Percentiles rank a stretch among this genome's conserved stretches.
Evolutionary conservation across 2,329 filamentous ascomycete genomes (phyloP).

Genomic region (Aureobasidium sp.): DNA sequence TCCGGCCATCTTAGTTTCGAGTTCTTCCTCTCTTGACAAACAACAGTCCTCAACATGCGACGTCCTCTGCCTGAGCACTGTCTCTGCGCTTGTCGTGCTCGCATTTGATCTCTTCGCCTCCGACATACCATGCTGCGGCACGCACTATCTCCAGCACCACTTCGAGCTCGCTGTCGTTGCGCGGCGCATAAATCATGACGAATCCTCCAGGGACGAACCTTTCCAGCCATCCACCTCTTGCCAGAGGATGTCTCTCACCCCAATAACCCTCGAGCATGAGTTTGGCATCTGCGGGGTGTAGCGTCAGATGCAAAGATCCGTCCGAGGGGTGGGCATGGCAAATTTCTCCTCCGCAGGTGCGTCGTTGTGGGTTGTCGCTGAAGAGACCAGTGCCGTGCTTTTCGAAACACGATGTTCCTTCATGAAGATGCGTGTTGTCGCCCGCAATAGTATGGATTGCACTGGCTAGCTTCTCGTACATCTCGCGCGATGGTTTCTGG

Average conservation of each 20-base stretch:
- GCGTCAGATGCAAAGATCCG: slow-evolving; percentile 67
- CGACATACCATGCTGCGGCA: slow-evolving; percentile 64
- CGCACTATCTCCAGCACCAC: slow-evolving; percentile 61
- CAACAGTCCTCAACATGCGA: background rate
- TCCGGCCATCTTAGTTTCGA: background rate
- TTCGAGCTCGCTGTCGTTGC: slow-evolving; percentile 58
- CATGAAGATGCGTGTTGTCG: slow-evolving; percentile 33
- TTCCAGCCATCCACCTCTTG: slow-evolving; percentile 56
- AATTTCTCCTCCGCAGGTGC: slow-evolving; percentile 71
- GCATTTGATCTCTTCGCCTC: slow-evolving; percentile 27
- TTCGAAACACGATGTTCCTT: slow-evolving; percentile 68
- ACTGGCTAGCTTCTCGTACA: slow-evolving; percentile 48
- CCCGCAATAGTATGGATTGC: slow-evolving; percentile 45
- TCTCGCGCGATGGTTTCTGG: slow-evolving; percentile 50
- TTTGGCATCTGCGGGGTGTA: slow-evolving; percentile 70
- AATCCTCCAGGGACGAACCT: slow-evolving; percentile 68
- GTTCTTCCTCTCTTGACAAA: background rate
- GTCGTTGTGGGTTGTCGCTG: slow-evolving; percentile 55
- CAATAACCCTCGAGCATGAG: slow-evolving; percentile 66
- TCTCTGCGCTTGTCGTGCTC: slow-evolving; percentile 15
- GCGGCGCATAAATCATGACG: slow-evolving; percentile 73
- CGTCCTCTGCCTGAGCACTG: background rate
- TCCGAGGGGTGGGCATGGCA: slow-evolving; percentile 73
- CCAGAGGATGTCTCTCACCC: slow-evolving; percentile 62
- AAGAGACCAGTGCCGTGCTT: slow-evolving; percentile 75